Conservation (phyloP, 495 filamentous ascomycete genomes). For the Astrothelium subdiscretum region DNA sequence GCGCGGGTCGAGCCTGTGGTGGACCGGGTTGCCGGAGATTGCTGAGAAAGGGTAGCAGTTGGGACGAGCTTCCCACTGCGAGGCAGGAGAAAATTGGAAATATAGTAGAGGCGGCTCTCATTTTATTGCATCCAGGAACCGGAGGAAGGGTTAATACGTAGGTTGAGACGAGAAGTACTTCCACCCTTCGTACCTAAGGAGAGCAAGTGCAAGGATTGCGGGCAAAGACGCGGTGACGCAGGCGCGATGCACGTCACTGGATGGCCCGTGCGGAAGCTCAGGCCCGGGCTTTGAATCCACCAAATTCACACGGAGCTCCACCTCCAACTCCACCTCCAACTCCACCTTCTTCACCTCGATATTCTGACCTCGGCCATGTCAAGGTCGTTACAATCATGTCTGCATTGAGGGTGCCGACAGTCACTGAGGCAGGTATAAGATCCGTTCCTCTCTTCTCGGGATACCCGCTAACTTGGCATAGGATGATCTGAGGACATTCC, state of each 20-base stretch:
- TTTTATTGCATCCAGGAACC: too few species aligned
- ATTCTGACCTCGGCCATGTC: not conserved
- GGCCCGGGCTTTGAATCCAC: too few species aligned
- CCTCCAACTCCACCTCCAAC: too few species aligned
- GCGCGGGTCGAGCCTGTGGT: not conserved
- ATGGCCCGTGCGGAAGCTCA: too few species aligned
- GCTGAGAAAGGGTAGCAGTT: not conserved
- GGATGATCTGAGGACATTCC: slow-evolving; percentile 65
- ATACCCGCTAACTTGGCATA: slow-evolving; percentile 22
- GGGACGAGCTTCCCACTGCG: not conserved
- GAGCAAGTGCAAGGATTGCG: too few species aligned
- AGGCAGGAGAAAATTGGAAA: not conserved
- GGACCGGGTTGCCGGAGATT: not conserved
- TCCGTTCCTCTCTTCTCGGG: not conserved
- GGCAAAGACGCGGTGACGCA: too few species aligned
- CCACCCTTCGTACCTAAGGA: too few species aligned
- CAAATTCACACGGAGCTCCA: not conserved
- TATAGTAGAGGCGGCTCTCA: not conserved
- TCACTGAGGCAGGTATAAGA: slow-evolving; percentile 13
- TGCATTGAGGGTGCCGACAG: slow-evolving; percentile 1
- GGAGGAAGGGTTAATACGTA: too few species aligned
- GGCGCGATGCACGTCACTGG: not conserved
- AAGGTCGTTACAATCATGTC: not conserved
- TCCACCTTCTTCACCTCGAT: too few species aligned
- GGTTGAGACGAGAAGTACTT: too few species aligned